Evolutionary conservation across 148 eudicot species (phyloP).

Genomic region (Amaranthus hypochondriacus): DNA sequence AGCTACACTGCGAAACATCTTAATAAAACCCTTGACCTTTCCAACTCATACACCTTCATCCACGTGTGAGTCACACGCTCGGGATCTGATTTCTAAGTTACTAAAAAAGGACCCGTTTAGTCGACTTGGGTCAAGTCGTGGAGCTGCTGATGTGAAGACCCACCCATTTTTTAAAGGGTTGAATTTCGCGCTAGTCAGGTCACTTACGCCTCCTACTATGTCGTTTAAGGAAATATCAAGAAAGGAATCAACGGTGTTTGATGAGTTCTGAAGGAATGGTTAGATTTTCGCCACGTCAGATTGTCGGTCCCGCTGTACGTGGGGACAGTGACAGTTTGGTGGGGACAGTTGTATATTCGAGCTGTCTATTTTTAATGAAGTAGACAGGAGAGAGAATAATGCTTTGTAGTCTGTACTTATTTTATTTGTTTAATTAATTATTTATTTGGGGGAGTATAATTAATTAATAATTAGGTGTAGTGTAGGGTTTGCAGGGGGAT

Average conservation of each 20-base stretch:
- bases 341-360: slow-evolving; percentile 30
- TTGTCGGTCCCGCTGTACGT: slow-evolving; percentile 25
- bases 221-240: slow-evolving; percentile 13
- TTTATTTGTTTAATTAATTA: too few relatives aligned
- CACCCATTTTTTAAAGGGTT: slow-evolving; percentile 71
- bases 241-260: slow-evolving; percentile 25
- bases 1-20: slow-evolving; percentile 57
- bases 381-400: slow-evolving; percentile 9
- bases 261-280: not conserved
- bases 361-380: slow-evolving; percentile 12
- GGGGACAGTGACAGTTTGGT: slow-evolving; percentile 14
- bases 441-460: too few relatives aligned
- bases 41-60: slow-evolving; percentile 41
- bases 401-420: too few relatives aligned
- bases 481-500: too few relatives aligned
- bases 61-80: slow-evolving; percentile 46
- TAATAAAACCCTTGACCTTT: slow-evolving; percentile 50
- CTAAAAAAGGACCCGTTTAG: slow-evolving; percentile 48
- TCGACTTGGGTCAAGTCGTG: slow-evolving; percentile 69
- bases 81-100: slow-evolving; percentile 54
- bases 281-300: slow-evolving; percentile 26
- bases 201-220: slow-evolving; percentile 51
- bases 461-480: too few relatives aligned
- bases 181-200: slow-evolving; percentile 72
- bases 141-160: slow-evolving; percentile 78